Percentiles rank a stretch among this genome's conserved stretches.
Evolutionary conservation across 306 rosid species (phyloP).

Genomic region (Styphnolobium japonicum): DNA sequence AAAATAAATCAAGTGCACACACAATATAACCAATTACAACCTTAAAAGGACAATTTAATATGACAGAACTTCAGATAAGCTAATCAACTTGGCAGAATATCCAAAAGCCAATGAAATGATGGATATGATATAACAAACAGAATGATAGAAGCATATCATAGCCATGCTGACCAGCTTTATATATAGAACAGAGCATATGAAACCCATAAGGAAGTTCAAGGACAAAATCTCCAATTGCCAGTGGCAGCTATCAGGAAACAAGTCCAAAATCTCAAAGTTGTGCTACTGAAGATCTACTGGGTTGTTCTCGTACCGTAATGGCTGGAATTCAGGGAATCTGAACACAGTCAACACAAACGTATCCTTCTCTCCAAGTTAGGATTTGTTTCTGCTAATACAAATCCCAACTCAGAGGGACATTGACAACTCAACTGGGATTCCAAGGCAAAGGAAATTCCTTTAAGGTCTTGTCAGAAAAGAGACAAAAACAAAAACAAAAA

Average conservation of each 20-base stretch:
- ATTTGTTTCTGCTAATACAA: constrained; percentile 35
- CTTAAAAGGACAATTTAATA: background rate
- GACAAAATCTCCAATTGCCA: background rate
- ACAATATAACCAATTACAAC: constrained; percentile 24
- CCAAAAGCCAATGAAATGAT: constrained; percentile 18
- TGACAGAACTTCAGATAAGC: constrained; percentile 15
- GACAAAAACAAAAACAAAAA: background rate
- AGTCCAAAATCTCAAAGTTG: constrained; percentile 28
- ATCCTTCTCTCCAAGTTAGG: constrained; percentile 42
- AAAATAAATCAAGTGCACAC: constrained; percentile 8
- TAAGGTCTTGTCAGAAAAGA: background rate
- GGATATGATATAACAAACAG: background rate
- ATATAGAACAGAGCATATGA: background rate
- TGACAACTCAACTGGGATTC: constrained; percentile 30
- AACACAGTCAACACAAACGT: constrained; percentile 10
- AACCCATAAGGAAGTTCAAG: background rate
- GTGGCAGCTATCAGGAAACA: background rate
- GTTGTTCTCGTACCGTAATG: constrained; percentile 9
- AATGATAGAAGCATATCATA: background rate
- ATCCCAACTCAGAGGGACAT: constrained; percentile 45
- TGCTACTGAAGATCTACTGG: constrained; percentile 19
- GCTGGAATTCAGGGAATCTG: background rate
- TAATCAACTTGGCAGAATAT: constrained; percentile 5
- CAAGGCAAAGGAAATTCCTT: constrained; percentile 9
- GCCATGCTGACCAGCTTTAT: background rate